Conservation (phyloP, 495 filamentous ascomycete genomes). For the Sphaerosporella brunnea region DNA sequence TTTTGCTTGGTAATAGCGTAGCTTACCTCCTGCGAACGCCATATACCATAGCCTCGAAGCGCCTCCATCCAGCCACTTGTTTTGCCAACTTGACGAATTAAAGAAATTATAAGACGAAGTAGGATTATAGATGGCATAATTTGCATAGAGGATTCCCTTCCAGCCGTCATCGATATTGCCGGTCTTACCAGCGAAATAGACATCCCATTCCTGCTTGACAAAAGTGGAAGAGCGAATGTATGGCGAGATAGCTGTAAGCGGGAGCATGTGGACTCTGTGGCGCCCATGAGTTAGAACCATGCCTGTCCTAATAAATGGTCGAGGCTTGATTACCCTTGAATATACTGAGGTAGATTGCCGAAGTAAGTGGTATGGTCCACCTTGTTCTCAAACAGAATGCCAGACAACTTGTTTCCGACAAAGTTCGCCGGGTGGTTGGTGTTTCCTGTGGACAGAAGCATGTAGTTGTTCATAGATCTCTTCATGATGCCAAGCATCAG, state of each 20-base stretch:
- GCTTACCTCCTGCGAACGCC: slow-evolving; percentile 58
- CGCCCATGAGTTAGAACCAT: slow-evolving; percentile 7
- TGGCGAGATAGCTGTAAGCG: slow-evolving; percentile 52
- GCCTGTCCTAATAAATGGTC: background rate
- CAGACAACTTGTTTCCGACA: slow-evolving; percentile 64
- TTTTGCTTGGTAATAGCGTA: too few species aligned
- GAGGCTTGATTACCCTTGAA: slow-evolving; percentile 38
- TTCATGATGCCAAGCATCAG: slow-evolving; percentile 66
- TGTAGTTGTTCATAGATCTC: slow-evolving; percentile 57
- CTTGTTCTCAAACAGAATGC: slow-evolving; percentile 93
- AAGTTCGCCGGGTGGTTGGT: slow-evolving; percentile 58
- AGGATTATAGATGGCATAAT: slow-evolving; percentile 62
- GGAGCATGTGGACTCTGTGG: slow-evolving; percentile 85
- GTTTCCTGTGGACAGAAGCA: slow-evolving; percentile 54
- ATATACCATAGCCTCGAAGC: slow-evolving; percentile 78
- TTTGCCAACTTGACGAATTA: slow-evolving; percentile 41
- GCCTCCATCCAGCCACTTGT: slow-evolving; percentile 62
- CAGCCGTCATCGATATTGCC: slow-evolving; percentile 42
- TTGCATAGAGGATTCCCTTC: slow-evolving; percentile 68
- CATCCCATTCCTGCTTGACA: slow-evolving; percentile 66
- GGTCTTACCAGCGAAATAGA: slow-evolving; percentile 40
- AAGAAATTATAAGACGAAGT: slow-evolving; percentile 55
- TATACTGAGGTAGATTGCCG: slow-evolving; percentile 58
- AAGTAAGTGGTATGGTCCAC: slow-evolving; percentile 91
- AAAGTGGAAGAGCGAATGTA: slow-evolving; percentile 48